A percentile compares a stretch with the other conserved stretches of the same genome.
Conservation (phyloP, 164 flowering plant species). For the Dillenia suffruticosa region DNA sequence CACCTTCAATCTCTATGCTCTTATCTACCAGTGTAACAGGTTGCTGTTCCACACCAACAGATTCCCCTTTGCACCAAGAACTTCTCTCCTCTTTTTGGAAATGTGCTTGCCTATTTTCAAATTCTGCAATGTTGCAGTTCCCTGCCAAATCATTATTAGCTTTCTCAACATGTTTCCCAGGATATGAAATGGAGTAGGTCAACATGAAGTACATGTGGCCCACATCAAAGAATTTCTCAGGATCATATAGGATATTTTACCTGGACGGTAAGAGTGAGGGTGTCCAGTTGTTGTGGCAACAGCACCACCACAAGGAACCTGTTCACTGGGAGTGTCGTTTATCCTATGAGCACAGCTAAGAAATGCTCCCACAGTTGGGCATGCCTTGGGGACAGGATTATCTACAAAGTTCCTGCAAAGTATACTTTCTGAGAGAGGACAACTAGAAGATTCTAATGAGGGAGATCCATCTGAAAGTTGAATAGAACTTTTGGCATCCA, state of each 20-base stretch:
- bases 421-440: conserved; percentile 44
- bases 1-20: conserved; percentile 17
- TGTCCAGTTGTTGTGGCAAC: conserved; percentile 15
- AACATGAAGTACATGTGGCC: neutral
- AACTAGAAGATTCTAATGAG: conserved; percentile 9
- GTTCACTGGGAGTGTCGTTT: conserved; percentile 7
- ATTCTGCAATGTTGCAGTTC: conserved; percentile 10
- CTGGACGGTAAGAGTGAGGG: conserved; percentile 5
- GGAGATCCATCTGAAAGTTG: conserved; percentile 13
- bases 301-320: conserved; percentile 8
- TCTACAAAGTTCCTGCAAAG: conserved; percentile 28
- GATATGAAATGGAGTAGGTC: conserved; percentile 12
- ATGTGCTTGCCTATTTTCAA: conserved; percentile 3
- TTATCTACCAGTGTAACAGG: conserved; percentile 1
- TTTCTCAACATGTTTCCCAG: conserved; percentile 10
- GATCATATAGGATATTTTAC: conserved; percentile 7
- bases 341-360: conserved; percentile 11
- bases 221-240: conserved; percentile 4
- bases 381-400: conserved; percentile 17
- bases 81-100: conserved; percentile 12
- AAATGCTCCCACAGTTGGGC: conserved; percentile 10
- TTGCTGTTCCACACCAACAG: conserved; percentile 13
- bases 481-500: neutral
- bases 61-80: conserved; percentile 12
- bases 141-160: conserved; percentile 14